Evolutionary conservation across 352 stramenopile genomes (phyloP).

Genomic region (Thalassiosira mediterranea): DNA sequence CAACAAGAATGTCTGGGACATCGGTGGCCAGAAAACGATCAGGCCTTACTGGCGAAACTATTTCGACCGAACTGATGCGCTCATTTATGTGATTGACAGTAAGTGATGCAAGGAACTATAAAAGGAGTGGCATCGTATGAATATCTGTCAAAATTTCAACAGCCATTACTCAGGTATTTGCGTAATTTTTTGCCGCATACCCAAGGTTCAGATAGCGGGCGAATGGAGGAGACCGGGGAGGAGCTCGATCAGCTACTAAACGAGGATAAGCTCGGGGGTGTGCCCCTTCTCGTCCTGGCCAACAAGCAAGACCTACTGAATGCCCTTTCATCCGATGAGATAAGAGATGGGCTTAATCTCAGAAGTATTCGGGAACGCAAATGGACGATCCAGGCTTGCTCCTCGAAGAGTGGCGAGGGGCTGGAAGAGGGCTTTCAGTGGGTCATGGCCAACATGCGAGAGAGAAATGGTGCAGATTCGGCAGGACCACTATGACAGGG

Average conservation of each 20-base stretch:
- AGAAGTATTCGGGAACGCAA: constrained; percentile 61
- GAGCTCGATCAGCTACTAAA: constrained; percentile 98
- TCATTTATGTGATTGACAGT: constrained; percentile 97
- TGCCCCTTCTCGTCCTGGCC: constrained; percentile 98
- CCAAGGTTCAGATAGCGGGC: no score
- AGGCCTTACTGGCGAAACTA: constrained; percentile 99
- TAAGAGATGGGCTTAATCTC: constrained; percentile 97
- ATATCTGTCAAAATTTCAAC: no score
- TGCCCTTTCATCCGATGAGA: constrained; percentile 89
- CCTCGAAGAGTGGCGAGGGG: constrained; percentile 95
- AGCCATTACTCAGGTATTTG: no score
- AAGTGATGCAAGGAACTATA: no score
- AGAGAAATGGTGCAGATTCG: no score
- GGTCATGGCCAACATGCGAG: no score
- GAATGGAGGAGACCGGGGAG: constrained; percentile 97
- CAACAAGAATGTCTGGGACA: constrained; percentile 98
- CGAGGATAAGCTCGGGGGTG: constrained; percentile 98
- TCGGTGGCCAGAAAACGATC: constrained; percentile 99
- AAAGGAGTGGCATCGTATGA: no score
- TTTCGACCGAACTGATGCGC: constrained; percentile 98
- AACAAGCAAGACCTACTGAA: constrained; percentile 99
- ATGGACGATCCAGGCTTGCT: no score
- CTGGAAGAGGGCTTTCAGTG: constrained; percentile 99
- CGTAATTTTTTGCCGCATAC: no score
- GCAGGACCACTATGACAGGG: no score